A percentile compares a stretch with the other conserved stretches of the same genome.
Conservation (phyloP, 257 asterid species). For the Petunia secreta region DNA sequence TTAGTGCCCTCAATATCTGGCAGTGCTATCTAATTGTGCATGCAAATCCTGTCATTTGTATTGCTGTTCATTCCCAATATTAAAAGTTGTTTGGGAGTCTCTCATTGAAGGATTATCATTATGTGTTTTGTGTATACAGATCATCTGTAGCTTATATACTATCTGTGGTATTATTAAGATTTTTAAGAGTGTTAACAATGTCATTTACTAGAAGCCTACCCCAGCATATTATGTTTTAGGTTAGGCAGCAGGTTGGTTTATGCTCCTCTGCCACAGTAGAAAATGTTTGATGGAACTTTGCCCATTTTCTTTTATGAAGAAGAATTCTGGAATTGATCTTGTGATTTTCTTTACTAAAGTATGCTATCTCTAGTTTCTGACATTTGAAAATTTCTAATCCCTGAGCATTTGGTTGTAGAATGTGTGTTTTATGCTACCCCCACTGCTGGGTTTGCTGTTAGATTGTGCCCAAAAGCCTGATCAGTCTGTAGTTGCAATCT, state of each 20-base stretch:
- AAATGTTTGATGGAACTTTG: not conserved
- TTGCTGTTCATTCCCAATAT: not conserved
- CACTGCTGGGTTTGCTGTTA: conserved; percentile 85
- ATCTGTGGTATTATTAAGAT: conserved; percentile 13
- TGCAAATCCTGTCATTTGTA: not conserved
- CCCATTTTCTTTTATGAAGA: conserved; percentile 2
- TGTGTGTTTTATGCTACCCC: conserved; percentile 97
- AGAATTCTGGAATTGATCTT: conserved; percentile 4
- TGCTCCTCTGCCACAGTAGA: not conserved
- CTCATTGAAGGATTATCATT: not conserved
- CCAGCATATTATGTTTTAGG: not conserved
- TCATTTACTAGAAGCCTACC: conserved; percentile 1
- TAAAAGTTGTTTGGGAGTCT: conserved; percentile 19
- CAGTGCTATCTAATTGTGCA: not conserved
- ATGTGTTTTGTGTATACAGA: conserved; percentile 12
- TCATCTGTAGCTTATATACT: not conserved
- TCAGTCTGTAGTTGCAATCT: conserved; percentile 93
- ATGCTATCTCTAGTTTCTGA: conserved; percentile 24
- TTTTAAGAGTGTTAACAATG: not conserved
- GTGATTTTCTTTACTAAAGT: not conserved
- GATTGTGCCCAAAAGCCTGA: conserved; percentile 98
- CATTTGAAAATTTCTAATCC: conserved; percentile 35
- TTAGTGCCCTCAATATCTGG: not conserved
- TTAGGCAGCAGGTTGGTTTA: not conserved
- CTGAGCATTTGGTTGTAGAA: conserved; percentile 59